Evolutionary conservation across 306 rosid genomes (phyloP), one percentile per base, ranked within the genome.

Genomic region (Prunus salicina): DNA sequence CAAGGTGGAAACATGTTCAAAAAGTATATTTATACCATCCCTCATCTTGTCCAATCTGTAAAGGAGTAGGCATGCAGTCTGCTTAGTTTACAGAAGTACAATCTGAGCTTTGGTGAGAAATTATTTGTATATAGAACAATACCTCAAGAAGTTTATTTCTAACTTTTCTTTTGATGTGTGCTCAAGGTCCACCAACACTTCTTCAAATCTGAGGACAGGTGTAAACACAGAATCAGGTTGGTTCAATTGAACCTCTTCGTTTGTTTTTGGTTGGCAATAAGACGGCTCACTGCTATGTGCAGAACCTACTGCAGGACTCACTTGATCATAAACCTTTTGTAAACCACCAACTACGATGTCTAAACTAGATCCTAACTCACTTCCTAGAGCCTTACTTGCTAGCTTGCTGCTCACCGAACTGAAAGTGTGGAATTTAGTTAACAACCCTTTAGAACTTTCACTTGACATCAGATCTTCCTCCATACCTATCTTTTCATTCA

Each of bases 1-100:
- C 71, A 89, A 38, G 57, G 83, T 74, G 56, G 71, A 79, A 57
- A 84, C 71, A 30, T 67, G 76, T 65, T 69, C 76, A 62, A 71
- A 22, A n/a, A 88, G 62, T 16, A 76, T 73, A 67, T 84, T 81
- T 73, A 90, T 43, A 72, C 75, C 32, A 67, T 68, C 76, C 82
- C 84, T 88, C 87, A 88, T 75, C 24, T 83, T 86, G 76, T 84
- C 88, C 86, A 92, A 82, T 84, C 97, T 95, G 65, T 68, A 64
- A 15, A 56, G 16, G 75, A 27, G 62, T 74, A 56, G 45, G 25
- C 55, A 20, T n/a, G 38, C 28, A 80, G 24, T 19, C 68, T 73
- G n/a, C 32, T 68, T 51, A 72, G 63, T 70, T 46, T 46, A 72
- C 68, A n/a, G 38, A 41, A 46, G 12, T 19, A 30, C 45, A 65